Evolutionary conservation across 176 grass and related monocot genomes (phyloP).

Genomic region (Avena eriantha): DNA sequence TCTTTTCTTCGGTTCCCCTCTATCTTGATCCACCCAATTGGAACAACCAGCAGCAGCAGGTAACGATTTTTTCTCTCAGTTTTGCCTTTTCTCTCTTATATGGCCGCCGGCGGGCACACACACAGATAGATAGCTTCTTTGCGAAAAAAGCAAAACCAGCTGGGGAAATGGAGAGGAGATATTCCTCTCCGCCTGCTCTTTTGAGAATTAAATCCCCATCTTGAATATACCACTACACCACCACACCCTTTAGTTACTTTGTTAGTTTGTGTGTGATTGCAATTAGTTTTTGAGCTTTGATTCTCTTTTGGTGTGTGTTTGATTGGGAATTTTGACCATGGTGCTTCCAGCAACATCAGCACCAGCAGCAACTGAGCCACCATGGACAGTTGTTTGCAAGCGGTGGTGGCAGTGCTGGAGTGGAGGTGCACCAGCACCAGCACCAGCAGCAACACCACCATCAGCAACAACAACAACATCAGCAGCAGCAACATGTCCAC

Average conservation of each 20-base stretch:
- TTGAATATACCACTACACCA: conserved; percentile 50
- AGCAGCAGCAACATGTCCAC: background rate
- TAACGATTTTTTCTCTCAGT: conserved; percentile 36
- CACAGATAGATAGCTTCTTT: conserved; percentile 52
- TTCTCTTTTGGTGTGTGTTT: conserved; percentile 41
- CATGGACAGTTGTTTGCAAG: conserved; percentile 42
- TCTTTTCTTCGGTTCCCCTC: conserved; percentile 87
- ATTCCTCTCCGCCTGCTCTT: conserved; percentile 51
- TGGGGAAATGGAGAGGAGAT: conserved; percentile 60
- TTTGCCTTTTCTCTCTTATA: conserved; percentile 28
- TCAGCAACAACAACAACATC: conserved; percentile 27
- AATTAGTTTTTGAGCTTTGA: conserved; percentile 39
- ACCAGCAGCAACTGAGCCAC: conserved; percentile 57
- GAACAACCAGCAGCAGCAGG: conserved; percentile 85
- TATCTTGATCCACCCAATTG: conserved; percentile 97
- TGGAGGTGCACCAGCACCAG: conserved; percentile 33
- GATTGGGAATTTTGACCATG: conserved; percentile 49
- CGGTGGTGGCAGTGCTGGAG: conserved; percentile 22
- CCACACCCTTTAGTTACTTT: conserved; percentile 16
- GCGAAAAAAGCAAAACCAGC: conserved; percentile 66
- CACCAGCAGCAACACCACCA: background rate
- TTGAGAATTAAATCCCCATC: conserved; percentile 48
- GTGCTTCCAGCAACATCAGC: conserved; percentile 61
- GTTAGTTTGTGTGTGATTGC: conserved; percentile 29
- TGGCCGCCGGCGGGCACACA: background rate